phyloP scores from a whole-genome alignment of 1,284 basidiomycete genomes.

The Moesziomyces globuligerus region DNA sequence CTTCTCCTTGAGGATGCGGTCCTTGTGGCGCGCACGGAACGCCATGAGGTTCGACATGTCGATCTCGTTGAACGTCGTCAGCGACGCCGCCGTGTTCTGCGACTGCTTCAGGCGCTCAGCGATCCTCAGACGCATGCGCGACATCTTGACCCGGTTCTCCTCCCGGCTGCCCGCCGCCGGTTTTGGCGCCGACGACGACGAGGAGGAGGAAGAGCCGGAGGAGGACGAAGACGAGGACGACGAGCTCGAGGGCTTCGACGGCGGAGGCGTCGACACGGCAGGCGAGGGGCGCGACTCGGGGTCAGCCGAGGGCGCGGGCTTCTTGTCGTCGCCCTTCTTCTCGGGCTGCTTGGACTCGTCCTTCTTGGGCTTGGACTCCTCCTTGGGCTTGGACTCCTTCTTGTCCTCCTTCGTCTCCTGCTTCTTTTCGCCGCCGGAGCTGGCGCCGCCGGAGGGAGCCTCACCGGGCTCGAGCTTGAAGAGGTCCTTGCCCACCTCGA shows the following conservation, averaged over 20 bases:
- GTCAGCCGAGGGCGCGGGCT: conserved; percentile 50
- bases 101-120: conserved; percentile 98
- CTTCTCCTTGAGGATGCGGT: conserved; percentile 87
- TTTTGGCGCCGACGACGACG: conserved; percentile 38
- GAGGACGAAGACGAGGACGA: conserved; percentile 19
- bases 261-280: conserved; percentile 21
- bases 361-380: conserved; percentile 66
- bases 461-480: conserved; percentile 87
- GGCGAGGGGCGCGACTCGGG: conserved; percentile 26
- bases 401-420: conserved; percentile 68
- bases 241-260: conserved; percentile 32
- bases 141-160: conserved; percentile 80
- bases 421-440: conserved; percentile 56
- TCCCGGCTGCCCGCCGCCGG: conserved; percentile 71
- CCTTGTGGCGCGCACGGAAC: conserved; percentile 95
- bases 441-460: conserved; percentile 72
- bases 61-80: conserved; percentile 99
- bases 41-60: conserved; percentile 97
- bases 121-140: conserved; percentile 89
- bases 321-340: conserved; percentile 68
- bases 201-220: conserved; percentile 9
- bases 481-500: conserved; percentile 92
- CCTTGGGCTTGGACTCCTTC: conserved; percentile 63
- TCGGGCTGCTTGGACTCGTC: conserved; percentile 56
- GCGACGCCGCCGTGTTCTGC: conserved; percentile 93